Evolutionary conservation across 768 basidiomycete genomes (phyloP).

Genomic region (Mycena indigotica): DNA sequence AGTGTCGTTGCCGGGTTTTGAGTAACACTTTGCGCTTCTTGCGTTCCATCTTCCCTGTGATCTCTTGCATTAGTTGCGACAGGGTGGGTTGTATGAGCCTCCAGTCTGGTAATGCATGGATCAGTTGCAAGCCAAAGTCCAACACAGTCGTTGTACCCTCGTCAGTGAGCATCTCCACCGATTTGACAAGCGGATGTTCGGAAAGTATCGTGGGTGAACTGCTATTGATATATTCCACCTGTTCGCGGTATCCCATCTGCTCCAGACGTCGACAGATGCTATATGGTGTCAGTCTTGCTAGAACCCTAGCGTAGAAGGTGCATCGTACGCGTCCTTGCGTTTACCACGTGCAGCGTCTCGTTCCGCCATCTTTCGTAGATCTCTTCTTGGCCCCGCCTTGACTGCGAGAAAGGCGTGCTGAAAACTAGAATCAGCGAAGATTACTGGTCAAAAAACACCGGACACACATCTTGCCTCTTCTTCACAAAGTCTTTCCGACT

Average conservation of each 20-base stretch:
- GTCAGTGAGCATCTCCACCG: conserved; percentile 21
- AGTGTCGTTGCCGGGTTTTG: conserved; percentile 22
- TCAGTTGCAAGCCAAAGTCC: background rate
- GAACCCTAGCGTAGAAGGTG: no score
- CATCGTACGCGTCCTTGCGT: conserved; percentile 21
- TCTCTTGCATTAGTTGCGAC: conserved; percentile 19
- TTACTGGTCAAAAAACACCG: background rate
- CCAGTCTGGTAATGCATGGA: conserved; percentile 19
- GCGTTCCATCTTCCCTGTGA: conserved; percentile 20
- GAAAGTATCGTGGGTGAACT: conserved; percentile 9
- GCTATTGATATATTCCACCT: conserved; percentile 21
- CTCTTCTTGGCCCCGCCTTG: conserved; percentile 11
- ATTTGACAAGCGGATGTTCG: conserved; percentile 20
- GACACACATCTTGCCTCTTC: conserved; percentile 10
- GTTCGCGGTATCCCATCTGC: conserved; percentile 26
- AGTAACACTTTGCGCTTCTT: conserved; percentile 23
- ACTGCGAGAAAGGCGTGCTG: conserved; percentile 8
- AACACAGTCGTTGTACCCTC: conserved; percentile 17
- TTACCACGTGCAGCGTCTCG: conserved; percentile 17
- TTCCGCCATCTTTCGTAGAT: conserved; percentile 7
- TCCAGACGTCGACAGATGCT: conserved; percentile 23
- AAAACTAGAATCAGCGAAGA: background rate
- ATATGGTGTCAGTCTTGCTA: background rate
- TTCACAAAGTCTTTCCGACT: conserved; percentile 11
- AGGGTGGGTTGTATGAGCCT: conserved; percentile 21